phyloP scores from a whole-genome alignment of 2,329 filamentous ascomycete genomes.

The Pseudocercospora ulei region DNA sequence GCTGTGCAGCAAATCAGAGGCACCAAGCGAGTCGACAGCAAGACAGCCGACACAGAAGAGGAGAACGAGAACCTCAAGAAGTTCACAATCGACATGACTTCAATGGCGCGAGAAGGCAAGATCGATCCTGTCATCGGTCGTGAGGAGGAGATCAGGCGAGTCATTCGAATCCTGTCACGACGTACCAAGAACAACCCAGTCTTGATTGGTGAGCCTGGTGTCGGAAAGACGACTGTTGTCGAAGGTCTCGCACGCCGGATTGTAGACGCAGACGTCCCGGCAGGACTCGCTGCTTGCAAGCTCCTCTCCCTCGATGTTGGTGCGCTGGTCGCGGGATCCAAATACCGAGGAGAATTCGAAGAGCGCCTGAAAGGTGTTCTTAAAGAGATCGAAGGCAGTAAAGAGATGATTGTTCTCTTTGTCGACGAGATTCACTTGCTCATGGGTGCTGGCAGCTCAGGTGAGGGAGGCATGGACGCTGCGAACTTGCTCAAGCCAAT shows the following conservation, averaged over 20 bases:
- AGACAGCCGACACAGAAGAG: constrained; percentile 84
- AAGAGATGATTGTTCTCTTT: constrained; percentile 94
- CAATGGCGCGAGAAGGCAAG: constrained; percentile 91
- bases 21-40: constrained; percentile 86
- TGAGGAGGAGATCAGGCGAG: constrained; percentile 88
- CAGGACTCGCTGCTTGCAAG: constrained; percentile 87
- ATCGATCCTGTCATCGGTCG: constrained; percentile 94
- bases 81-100: constrained; percentile 97
- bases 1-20: constrained; percentile 88
- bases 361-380: constrained; percentile 98
- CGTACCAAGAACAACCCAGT: constrained; percentile 98
- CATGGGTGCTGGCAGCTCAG: constrained; percentile 91
- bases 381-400: constrained; percentile 90
- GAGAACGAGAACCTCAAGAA: constrained; percentile 95
- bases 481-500: constrained; percentile 97
- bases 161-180: constrained; percentile 81
- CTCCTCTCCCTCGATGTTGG: constrained; percentile 92
- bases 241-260: constrained; percentile 93
- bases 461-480: constrained; percentile 96
- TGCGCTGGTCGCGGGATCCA: constrained; percentile 89
- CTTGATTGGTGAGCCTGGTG: constrained; percentile 93
- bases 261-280: constrained; percentile 90
- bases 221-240: constrained; percentile 95
- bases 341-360: constrained; percentile 97
- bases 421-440: constrained; percentile 98